These are phyloP conservation scores for Neurospora sp. DNA, from an alignment of 2,329 filamentous ascomycete genomes.

Conservation along the genomic window DNA sequence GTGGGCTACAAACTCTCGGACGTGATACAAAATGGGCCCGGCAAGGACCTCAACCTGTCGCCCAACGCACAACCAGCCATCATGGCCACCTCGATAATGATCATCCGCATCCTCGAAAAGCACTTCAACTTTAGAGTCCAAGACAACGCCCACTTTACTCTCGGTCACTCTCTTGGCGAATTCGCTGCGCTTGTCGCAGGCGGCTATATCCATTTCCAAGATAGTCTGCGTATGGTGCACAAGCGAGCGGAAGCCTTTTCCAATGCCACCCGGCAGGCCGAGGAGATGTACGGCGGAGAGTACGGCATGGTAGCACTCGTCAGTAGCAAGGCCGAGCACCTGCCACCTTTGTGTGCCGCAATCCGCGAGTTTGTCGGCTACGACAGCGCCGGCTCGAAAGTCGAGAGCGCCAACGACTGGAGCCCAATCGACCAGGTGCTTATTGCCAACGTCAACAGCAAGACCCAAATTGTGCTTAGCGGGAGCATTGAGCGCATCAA, in stretches of 20 bases:
- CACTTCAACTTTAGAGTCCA: constrained; percentile 69
- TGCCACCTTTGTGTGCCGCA: constrained; percentile 57
- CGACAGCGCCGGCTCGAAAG: constrained; percentile 52
- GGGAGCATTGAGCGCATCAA: constrained; percentile 77
- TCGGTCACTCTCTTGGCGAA: constrained; percentile 87
- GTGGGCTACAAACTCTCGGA: constrained; percentile 66
- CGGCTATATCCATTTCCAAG: constrained; percentile 66
- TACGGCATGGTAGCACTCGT: constrained; percentile 94
- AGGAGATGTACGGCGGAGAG: constrained; percentile 60
- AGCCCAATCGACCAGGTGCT: constrained; percentile 77
- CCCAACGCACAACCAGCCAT: constrained; percentile 90
- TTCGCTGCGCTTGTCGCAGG: constrained; percentile 84
- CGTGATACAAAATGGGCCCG: constrained; percentile 72
- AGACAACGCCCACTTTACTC: constrained; percentile 66
- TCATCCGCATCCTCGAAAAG: constrained; percentile 74
- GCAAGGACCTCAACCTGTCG: constrained; percentile 66
- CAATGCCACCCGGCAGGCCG: constrained; percentile 58
- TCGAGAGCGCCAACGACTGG: constrained; percentile 55
- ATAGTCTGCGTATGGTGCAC: constrained; percentile 68
- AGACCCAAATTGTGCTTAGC: constrained; percentile 91
- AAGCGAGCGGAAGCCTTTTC: constrained; percentile 76
- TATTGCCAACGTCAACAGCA: constrained; percentile 90
- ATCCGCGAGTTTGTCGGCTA: constrained; percentile 73
- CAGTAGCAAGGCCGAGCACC: constrained; percentile 66
- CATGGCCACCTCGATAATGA: constrained; percentile 87